Percentiles rank a stretch among this genome's conserved stretches.
These are phyloP conservation scores for Phytopythium vexans DNA, from an alignment of 352 stramenopile species.

Conservation along the genomic window DNA sequence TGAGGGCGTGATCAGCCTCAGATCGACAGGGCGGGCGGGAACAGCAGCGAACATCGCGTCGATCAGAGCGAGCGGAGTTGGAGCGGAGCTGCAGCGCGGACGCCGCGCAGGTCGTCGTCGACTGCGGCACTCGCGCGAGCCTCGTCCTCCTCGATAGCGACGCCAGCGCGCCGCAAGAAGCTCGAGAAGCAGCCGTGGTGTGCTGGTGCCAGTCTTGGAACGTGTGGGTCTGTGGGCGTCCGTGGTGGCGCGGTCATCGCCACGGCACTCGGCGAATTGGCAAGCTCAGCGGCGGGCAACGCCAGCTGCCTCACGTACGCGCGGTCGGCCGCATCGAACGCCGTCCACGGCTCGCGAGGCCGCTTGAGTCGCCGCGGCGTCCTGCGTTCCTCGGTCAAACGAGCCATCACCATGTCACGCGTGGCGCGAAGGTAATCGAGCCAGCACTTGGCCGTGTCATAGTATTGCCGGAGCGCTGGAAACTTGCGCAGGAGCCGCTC, in stretches of 20 bases:
- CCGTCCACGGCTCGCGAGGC: constrained; percentile 27
- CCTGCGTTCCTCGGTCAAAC: constrained; percentile 9
- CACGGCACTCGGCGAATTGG: not conserved
- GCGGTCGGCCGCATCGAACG: constrained; percentile 40
- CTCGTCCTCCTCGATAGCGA: constrained; percentile 47
- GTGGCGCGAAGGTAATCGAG: constrained; percentile 21
- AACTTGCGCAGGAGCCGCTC: constrained; percentile 33
- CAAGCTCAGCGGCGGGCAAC: constrained; percentile 1
- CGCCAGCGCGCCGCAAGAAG: constrained; percentile 40
- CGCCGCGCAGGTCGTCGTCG: constrained; percentile 33
- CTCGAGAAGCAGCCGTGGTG: constrained; percentile 40
- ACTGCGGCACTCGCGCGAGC: constrained; percentile 25
- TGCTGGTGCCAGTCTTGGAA: constrained; percentile 32
- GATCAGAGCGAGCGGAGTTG: not conserved
- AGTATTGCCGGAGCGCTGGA: constrained; percentile 32
- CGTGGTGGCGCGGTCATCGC: not conserved
- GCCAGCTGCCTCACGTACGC: constrained; percentile 41
- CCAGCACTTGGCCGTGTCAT: constrained; percentile 24
- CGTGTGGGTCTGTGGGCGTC: not conserved
- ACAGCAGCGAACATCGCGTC: not conserved
- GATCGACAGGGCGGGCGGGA: too few relatives aligned
- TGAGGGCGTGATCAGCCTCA: too few relatives aligned
- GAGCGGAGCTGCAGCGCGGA: constrained; percentile 12
- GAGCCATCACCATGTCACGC: constrained; percentile 10
- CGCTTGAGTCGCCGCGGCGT: constrained; percentile 16